Percentiles rank a stretch among this genome's conserved stretches.
phyloP scores from a whole-genome alignment of 2,329 filamentous ascomycete genomes.

The Talaromyces funiculosus region DNA sequence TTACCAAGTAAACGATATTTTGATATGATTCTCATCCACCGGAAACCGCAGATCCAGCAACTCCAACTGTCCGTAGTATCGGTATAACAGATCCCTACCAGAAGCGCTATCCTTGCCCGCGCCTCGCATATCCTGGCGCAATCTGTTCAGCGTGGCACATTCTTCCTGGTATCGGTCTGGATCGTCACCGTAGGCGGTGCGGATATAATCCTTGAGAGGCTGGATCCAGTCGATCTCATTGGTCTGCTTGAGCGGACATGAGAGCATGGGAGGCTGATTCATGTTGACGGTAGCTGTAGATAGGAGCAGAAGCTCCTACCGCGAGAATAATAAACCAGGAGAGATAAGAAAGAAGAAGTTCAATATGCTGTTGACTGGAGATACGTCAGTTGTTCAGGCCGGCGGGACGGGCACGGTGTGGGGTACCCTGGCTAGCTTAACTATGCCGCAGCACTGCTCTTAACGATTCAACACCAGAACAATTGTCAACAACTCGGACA shows the following conservation, averaged over 20 bases:
- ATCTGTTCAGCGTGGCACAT: slow-evolving; percentile 85
- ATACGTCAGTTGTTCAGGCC: slow-evolving; percentile 9
- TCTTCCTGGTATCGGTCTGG: slow-evolving; percentile 94
- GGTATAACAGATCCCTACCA: slow-evolving; percentile 85
- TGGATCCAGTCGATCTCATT: slow-evolving; percentile 98
- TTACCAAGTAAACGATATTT: slow-evolving; percentile 97
- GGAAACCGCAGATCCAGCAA: slow-evolving; percentile 90
- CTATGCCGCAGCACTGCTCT: background rate
- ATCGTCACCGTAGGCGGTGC: slow-evolving; percentile 90
- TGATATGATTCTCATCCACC: slow-evolving; percentile 97
- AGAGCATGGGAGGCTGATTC: slow-evolving; percentile 91
- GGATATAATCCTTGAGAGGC: slow-evolving; percentile 88
- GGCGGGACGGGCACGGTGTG: slow-evolving; percentile 6
- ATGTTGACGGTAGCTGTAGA: slow-evolving; percentile 42
- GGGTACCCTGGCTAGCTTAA: background rate
- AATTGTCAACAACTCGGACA: background rate
- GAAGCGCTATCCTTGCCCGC: slow-evolving; percentile 94
- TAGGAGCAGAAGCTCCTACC: slow-evolving; percentile 36
- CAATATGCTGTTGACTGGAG: background rate
- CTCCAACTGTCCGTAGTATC: slow-evolving; percentile 97
- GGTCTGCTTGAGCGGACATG: slow-evolving; percentile 83
- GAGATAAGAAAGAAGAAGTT: background rate
- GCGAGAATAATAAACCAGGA: background rate
- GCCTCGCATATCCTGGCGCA: slow-evolving; percentile 97
- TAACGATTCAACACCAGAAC: background rate